Percentiles rank a stretch among this genome's conserved stretches.
These are phyloP conservation scores for Diutina neorugosa DNA, from an alignment of 1,139 yeast genomes.

Conservation along the genomic window DNA sequence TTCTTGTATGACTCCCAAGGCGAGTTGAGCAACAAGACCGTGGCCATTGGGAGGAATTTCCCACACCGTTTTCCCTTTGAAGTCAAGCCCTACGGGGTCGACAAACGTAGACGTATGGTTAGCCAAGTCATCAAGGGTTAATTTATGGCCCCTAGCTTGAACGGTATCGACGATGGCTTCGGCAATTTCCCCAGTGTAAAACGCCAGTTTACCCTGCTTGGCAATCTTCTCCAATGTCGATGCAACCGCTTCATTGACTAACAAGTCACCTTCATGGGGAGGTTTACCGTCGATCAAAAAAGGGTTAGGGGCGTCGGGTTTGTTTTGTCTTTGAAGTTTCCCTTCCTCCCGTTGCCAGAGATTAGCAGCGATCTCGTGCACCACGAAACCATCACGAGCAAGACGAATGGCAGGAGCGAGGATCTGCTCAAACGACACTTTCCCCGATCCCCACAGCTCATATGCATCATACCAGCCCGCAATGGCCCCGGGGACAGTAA, in stretches of 20 bases:
- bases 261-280: conserved; percentile 43
- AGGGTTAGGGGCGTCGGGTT: conserved; percentile 6
- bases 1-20: conserved; percentile 53
- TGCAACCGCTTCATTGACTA: conserved; percentile 43
- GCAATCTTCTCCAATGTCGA: conserved; percentile 41
- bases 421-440: conserved; percentile 44
- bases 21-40: conserved; percentile 60
- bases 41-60: conserved; percentile 81
- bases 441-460: conserved; percentile 64
- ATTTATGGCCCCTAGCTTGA: conserved; percentile 39
- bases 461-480: conserved; percentile 69
- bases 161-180: conserved; percentile 49
- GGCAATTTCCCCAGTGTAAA: conserved; percentile 59
- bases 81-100: conserved; percentile 44
- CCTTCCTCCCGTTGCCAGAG: conserved; percentile 35
- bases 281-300: conserved; percentile 8
- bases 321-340: conserved; percentile 27
- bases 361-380: conserved; percentile 44
- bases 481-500: conserved; percentile 69
- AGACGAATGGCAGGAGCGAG: conserved; percentile 60
- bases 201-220: conserved; percentile 47
- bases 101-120: conserved; percentile 47
- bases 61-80: conserved; percentile 41
- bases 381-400: conserved; percentile 58
- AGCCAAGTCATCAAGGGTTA: conserved; percentile 43